Base-by-base conservation (phyloP, 148 eudicot species). In the Fagopyrum esculentum region DNA sequence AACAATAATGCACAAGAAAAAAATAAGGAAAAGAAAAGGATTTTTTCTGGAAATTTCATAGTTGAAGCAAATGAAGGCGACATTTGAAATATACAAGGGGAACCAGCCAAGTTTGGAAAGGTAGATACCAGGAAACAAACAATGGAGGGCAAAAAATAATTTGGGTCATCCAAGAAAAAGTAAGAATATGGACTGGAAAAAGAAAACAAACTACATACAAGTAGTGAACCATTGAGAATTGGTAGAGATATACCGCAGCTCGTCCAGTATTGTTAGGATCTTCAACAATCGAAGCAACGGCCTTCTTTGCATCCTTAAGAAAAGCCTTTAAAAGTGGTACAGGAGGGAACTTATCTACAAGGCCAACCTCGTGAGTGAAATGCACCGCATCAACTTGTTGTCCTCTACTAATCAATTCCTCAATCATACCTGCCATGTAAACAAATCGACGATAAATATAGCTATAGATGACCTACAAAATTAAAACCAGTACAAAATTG, bases 381-480 rank as follows among this genome's bases (percentile, higher is more conserved):
- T 94, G 98, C 73, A 94, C 97, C 49, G 97, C 97, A 81, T 94
- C 98, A 80, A 94, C 98, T 80, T 91, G 98, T 68, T 94, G 97
- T 71, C 98, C 96, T 84, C 85, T 85, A 85, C 96, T 88, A 72
- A 94, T 94, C 57, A 94, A 77, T 77, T 94, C 98, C 84, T 94
- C 91, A 78, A 91, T 93, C 73, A 71, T 46, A 71, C 55, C 73
- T 71, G 54, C 45, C 40, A 12, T 9, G 70, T 64, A 10, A 40
- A 64, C 6, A 9, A 9, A 64, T 35, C 13, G 70, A 64, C 3
- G 70, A 64, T 45, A 30, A 63, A 64, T 6, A 49, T 49, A 8
- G 9, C 9, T 49, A 49, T 7, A 49, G 51, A 49, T 49, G 51
- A 49, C 51, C 51, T 7, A 49, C 51, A 49, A 49, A 49, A 6